Conservation (phyloP, 345 rosid genomes). For the Carallia brachiata region DNA sequence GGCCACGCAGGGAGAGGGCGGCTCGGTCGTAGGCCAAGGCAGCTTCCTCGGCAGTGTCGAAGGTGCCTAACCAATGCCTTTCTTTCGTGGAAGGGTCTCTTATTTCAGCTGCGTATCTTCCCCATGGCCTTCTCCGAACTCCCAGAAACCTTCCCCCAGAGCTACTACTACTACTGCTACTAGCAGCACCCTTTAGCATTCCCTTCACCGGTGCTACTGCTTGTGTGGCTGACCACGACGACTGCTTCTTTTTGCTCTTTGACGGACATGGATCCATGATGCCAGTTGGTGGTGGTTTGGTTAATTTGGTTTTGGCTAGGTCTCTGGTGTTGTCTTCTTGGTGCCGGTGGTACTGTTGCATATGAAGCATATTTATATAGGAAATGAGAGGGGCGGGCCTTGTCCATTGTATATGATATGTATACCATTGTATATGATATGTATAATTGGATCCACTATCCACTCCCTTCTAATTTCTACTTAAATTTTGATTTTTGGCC, state of each 20-base stretch:
- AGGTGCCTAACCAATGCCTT: conserved; percentile 86
- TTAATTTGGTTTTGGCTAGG: too few relatives aligned
- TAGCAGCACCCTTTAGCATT: background rate
- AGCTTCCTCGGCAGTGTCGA: conserved; percentile 83
- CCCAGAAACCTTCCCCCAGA: conserved; percentile 57
- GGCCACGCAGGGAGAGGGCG: conserved; percentile 75
- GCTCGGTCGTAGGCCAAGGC: conserved; percentile 84
- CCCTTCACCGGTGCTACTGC: conserved; percentile 11
- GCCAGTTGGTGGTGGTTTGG: background rate
- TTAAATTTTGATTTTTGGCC: too few relatives aligned
- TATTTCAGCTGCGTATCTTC: conserved; percentile 81
- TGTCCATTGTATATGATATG: too few relatives aligned
- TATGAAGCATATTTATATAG: conserved; percentile 12
- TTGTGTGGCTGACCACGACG: conserved; percentile 10
- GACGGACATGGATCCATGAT: conserved; percentile 51
- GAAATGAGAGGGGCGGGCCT: background rate
- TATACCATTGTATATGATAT: too few relatives aligned
- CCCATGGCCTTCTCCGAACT: conserved; percentile 85
- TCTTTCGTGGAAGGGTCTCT: conserved; percentile 81
- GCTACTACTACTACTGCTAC: background rate
- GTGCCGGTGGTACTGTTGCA: background rate
- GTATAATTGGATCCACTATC: too few relatives aligned
- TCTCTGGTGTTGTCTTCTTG: too few relatives aligned
- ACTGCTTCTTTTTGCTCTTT: conserved; percentile 56
- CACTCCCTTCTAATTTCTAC: too few relatives aligned